Percentiles rank a stretch among this genome's conserved stretches.
Evolutionary conservation across 176 grass and related monocot species (phyloP).

Genomic region (Rhipidocladum racemiflorum): DNA sequence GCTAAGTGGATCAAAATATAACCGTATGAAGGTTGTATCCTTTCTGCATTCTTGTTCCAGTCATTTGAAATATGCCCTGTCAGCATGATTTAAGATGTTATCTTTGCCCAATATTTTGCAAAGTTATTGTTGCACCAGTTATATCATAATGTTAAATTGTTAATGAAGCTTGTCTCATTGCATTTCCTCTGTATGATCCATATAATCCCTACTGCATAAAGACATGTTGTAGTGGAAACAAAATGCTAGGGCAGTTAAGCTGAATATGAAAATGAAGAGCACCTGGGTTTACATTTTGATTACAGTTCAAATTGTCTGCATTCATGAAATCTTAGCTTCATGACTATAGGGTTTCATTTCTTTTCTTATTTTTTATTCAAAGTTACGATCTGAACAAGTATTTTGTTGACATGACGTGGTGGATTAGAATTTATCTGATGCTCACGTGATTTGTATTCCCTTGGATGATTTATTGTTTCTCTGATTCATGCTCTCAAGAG

Average conservation of each 20-base stretch:
- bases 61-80: neutral
- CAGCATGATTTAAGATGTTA: neutral
- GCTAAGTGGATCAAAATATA: neutral
- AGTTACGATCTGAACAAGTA: neutral
- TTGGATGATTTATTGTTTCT: slow-evolving; percentile 11
- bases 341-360: neutral
- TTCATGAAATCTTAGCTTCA: neutral
- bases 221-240: neutral
- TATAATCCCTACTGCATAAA: neutral
- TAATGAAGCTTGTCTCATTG: neutral
- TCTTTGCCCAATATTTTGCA: neutral
- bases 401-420: slow-evolving; percentile 3
- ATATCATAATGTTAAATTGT: neutral
- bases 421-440: neutral
- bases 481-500: neutral
- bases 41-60: neutral
- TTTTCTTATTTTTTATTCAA: neutral
- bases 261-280: neutral
- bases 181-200: neutral
- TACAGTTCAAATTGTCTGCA: slow-evolving; percentile 3
- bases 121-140: neutral
- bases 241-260: neutral
- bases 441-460: neutral
- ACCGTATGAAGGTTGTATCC: neutral
- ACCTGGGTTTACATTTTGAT: slow-evolving; percentile 4